These are phyloP conservation scores for Paraleonurus japonicus DNA, from an alignment of 257 asterid species.

Conservation along the genomic window DNA sequence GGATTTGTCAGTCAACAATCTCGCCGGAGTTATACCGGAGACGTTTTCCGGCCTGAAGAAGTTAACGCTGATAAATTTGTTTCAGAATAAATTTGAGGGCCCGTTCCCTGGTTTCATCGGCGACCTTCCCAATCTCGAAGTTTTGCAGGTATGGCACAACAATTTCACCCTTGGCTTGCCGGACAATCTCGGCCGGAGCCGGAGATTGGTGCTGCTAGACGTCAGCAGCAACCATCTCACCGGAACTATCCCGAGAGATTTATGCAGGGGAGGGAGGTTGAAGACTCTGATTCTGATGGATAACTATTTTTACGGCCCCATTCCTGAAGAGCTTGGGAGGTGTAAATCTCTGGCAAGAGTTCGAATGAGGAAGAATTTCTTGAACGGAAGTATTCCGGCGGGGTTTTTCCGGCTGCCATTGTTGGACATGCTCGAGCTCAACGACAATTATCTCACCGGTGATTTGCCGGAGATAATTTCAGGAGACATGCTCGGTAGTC, in stretches of 20 bases:
- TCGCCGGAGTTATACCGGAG: constrained; percentile 57
- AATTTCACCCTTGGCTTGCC: constrained; percentile 74
- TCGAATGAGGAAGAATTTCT: constrained; percentile 50
- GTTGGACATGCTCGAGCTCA: constrained; percentile 56
- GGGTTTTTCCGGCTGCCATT: constrained; percentile 53
- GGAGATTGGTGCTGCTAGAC: constrained; percentile 44
- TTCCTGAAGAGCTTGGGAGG: constrained; percentile 59
- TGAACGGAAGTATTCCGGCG: constrained; percentile 56
- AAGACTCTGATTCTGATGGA: constrained; percentile 45
- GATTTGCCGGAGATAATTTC: constrained; percentile 49
- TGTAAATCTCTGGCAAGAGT: constrained; percentile 47
- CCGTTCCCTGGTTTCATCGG: constrained; percentile 62
- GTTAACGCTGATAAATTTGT: constrained; percentile 56
- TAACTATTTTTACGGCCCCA: constrained; percentile 51
- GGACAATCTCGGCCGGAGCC: constrained; percentile 57
- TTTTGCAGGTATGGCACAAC: constrained; percentile 61
- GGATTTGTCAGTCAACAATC: constrained; percentile 58
- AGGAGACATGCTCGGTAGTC: constrained; percentile 31
- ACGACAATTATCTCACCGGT: constrained; percentile 50
- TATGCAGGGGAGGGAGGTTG: constrained; percentile 60
- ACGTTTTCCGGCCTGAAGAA: constrained; percentile 47
- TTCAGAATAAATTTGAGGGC: constrained; percentile 55
- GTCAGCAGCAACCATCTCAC: constrained; percentile 61
- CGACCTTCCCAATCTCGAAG: constrained; percentile 64
- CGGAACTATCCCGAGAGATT: constrained; percentile 55